Evolutionary conservation across 2,329 filamentous ascomycete genomes (phyloP).

Genomic region (Cladosporium velox): DNA sequence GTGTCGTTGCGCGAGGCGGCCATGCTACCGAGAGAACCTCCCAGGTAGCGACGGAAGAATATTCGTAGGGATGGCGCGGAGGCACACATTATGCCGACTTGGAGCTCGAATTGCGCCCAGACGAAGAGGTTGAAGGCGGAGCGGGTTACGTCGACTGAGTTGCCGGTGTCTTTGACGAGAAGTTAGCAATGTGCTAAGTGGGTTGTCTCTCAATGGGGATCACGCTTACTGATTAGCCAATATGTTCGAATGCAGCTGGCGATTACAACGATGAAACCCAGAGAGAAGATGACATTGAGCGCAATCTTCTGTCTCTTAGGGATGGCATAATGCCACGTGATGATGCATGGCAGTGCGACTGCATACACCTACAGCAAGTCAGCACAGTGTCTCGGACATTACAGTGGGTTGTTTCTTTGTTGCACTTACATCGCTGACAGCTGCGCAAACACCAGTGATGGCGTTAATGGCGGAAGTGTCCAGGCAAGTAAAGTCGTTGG

Average conservation of each 20-base stretch:
- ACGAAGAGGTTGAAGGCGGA: constrained; percentile 34
- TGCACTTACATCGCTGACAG: constrained; percentile 42
- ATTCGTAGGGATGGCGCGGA: constrained; percentile 32
- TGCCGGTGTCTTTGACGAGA: constrained; percentile 24
- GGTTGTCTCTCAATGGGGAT: background rate
- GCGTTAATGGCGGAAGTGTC: constrained; percentile 43
- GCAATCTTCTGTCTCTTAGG: constrained; percentile 47
- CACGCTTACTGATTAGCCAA: constrained; percentile 34
- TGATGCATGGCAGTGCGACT: constrained; percentile 45
- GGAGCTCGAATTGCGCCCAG: constrained; percentile 32
- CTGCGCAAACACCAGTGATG: constrained; percentile 42
- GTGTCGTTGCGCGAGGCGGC: background rate
- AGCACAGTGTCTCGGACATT: too few species aligned
- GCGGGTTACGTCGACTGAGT: constrained; percentile 23
- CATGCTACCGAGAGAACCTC: background rate
- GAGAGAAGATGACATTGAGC: constrained; percentile 47
- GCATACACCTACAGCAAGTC: constrained; percentile 37
- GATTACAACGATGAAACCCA: constrained; percentile 45
- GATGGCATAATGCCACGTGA: constrained; percentile 49
- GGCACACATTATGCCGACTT: constrained; percentile 34
- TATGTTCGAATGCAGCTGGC: constrained; percentile 42
- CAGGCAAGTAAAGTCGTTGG: constrained; percentile 38
- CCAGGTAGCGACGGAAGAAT: constrained; percentile 26
- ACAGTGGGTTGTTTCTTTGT: too few species aligned
- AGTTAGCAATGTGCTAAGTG: constrained; percentile 14